A percentile compares a stretch with the other conserved stretches of the same genome.
phyloP scores from a whole-genome alignment of 345 rosid genomes.

The Citrus inodora region DNA sequence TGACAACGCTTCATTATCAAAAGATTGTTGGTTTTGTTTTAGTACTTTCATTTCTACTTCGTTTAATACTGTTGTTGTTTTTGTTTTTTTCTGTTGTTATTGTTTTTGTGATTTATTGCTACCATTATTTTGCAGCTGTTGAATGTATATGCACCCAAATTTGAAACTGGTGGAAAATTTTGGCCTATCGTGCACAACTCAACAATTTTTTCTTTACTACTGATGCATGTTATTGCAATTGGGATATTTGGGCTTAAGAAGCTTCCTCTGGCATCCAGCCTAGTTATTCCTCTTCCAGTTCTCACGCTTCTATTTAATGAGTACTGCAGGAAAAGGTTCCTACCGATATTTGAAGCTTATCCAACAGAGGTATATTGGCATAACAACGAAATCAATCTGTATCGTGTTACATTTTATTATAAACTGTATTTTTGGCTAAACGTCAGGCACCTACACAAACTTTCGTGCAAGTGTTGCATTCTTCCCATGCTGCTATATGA shows the following conservation, averaged over 20 bases:
- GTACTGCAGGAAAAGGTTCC: conserved; percentile 73
- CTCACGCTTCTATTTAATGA: conserved; percentile 71
- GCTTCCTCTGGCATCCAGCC: conserved; percentile 69
- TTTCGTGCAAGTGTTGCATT: not conserved
- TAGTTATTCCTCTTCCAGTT: conserved; percentile 73
- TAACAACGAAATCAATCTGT: not conserved
- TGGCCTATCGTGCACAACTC: conserved; percentile 83
- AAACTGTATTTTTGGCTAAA: not conserved
- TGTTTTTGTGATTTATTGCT: not conserved
- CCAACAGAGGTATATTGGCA: conserved; percentile 64
- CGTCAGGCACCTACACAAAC: not conserved
- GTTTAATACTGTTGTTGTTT: not conserved
- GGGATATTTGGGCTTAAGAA: conserved; percentile 83
- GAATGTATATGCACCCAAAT: conserved; percentile 75
- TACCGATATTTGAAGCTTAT: conserved; percentile 59
- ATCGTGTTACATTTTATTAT: not conserved
- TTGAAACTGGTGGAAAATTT: conserved; percentile 68
- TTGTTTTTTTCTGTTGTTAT: not conserved
- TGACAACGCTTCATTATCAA: not conserved
- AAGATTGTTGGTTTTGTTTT: not conserved
- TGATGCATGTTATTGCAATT: conserved; percentile 86
- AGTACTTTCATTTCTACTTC: not conserved
- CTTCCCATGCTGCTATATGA: not conserved
- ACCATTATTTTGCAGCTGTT: conserved; percentile 49
- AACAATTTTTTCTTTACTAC: conserved; percentile 64